Percentiles rank a stretch among this genome's conserved stretches.
phyloP scores from a whole-genome alignment of 2,329 filamentous ascomycete genomes.

The Purpureocillium lavendulum region DNA sequence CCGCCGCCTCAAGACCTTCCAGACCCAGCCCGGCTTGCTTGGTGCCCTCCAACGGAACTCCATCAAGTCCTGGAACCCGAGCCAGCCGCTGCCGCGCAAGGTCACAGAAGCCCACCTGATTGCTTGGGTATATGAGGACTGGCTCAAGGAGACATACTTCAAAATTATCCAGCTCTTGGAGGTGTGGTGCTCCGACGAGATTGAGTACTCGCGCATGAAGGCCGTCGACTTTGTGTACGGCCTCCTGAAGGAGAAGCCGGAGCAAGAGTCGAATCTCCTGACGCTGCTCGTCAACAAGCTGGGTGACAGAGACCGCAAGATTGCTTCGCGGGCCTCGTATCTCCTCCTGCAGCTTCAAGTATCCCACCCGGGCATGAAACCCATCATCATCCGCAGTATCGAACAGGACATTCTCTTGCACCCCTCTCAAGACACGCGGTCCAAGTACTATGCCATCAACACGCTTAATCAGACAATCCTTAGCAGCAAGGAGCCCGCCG shows the following conservation, averaged over 20 bases:
- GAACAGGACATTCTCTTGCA: constrained; percentile 84
- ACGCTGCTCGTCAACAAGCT: constrained; percentile 92
- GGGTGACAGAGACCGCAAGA: constrained; percentile 90
- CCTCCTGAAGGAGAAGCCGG: constrained; percentile 87
- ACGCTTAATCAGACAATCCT: constrained; percentile 95
- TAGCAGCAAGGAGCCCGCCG: constrained; percentile 70
- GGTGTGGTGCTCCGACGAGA: constrained; percentile 88
- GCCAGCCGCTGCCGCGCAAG: constrained; percentile 64
- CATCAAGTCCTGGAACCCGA: constrained; percentile 52
- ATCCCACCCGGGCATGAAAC: constrained; percentile 89
- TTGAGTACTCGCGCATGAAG: constrained; percentile 82
- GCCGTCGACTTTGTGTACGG: constrained; percentile 89
- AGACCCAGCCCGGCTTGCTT: constrained; percentile 68
- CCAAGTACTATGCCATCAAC: constrained; percentile 93
- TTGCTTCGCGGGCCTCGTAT: constrained; percentile 87
- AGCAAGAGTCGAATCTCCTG: constrained; percentile 91
- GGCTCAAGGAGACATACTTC: constrained; percentile 91
- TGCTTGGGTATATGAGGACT: constrained; percentile 87
- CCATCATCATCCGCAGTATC: constrained; percentile 72
- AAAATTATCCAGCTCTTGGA: constrained; percentile 87
- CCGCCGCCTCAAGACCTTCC: constrained; percentile 72
- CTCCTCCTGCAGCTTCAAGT: constrained; percentile 85
- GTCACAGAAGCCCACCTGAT: constrained; percentile 73
- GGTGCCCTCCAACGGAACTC: constrained; percentile 57
- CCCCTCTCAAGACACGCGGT: constrained; percentile 77